Conservation (phyloP, 192 early-diverging fungal species). For the Coemansia sp. region DNA sequence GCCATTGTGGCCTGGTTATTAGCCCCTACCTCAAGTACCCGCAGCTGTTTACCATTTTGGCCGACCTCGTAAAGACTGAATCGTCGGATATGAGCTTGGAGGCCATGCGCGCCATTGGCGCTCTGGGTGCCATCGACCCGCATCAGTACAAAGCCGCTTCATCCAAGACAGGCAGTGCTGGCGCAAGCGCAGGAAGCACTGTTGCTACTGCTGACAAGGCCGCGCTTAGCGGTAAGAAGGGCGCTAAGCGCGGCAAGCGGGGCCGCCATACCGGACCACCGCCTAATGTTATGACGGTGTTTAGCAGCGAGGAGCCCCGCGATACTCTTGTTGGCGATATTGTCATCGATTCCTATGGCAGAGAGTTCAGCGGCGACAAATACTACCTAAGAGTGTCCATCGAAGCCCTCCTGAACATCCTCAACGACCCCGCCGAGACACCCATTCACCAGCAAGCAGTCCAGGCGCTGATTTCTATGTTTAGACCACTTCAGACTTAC, state of each 20-base stretch:
- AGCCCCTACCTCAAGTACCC: constrained; percentile 89
- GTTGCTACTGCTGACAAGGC: neutral
- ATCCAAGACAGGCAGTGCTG: neutral
- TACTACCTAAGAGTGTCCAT: constrained; percentile 94
- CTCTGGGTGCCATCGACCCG: constrained; percentile 94
- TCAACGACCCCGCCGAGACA: constrained; percentile 78
- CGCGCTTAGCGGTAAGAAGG: neutral
- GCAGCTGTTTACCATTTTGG: constrained; percentile 74
- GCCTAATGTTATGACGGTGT: constrained; percentile 26
- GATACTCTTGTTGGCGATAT: constrained; percentile 23
- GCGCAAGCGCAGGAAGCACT: neutral
- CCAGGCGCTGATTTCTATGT: constrained; percentile 92
- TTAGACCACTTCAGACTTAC: constrained; percentile 65
- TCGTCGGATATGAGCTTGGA: constrained; percentile 74
- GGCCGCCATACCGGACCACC: constrained; percentile 16
- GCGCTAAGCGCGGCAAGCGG: neutral
- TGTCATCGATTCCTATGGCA: constrained; percentile 14
- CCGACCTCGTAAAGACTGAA: constrained; percentile 83
- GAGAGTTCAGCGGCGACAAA: constrained; percentile 58
- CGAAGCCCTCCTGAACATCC: constrained; percentile 82
- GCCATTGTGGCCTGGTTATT: constrained; percentile 86
- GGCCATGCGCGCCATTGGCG: constrained; percentile 88
- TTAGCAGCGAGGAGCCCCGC: constrained; percentile 16
- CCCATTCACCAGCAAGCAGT: constrained; percentile 84
- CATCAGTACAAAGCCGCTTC: constrained; percentile 60